Evolutionary conservation across 148 eudicot genomes (phyloP).

Genomic region (Polygonum maritimum): DNA sequence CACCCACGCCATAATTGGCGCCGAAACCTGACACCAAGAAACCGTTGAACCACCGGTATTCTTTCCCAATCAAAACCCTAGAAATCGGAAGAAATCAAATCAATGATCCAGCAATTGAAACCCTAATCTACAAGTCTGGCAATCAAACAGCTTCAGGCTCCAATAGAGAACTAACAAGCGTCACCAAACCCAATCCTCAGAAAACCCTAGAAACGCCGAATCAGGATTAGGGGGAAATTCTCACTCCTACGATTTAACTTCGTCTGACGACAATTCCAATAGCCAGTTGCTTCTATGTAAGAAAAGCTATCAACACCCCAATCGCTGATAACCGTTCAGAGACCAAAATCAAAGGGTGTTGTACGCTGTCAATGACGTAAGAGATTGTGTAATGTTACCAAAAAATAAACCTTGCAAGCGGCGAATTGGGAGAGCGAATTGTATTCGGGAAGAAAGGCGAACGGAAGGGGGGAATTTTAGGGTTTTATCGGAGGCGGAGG

Average conservation of each 20-base stretch:
- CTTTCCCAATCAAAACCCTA: slow-evolving; percentile 2
- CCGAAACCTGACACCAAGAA: not conserved
- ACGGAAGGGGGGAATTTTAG: not conserved
- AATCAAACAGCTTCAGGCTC: not conserved
- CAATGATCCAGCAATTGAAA: not conserved
- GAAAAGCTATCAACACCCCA: slow-evolving; percentile 8
- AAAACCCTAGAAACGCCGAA: not conserved
- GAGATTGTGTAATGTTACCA: not conserved
- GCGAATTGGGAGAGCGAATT: not conserved
- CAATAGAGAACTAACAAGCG: not conserved
- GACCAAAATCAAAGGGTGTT: not conserved
- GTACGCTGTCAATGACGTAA: not conserved
- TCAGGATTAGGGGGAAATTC: not conserved
- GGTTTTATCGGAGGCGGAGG: slow-evolving; percentile 11
- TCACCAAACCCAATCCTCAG: not conserved
- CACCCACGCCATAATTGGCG: slow-evolving; percentile 1
- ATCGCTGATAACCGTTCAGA: not conserved
- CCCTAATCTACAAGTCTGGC: not conserved
- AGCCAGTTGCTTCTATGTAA: not conserved
- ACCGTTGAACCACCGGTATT: not conserved
- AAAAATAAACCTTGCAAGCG: not conserved
- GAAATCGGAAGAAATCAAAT: not conserved
- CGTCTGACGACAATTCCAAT: not conserved
- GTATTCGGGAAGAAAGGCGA: not conserved
- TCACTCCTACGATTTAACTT: not conserved